phyloP scores from a whole-genome alignment of 345 rosid species.

The Sonneratia caseolaris region DNA sequence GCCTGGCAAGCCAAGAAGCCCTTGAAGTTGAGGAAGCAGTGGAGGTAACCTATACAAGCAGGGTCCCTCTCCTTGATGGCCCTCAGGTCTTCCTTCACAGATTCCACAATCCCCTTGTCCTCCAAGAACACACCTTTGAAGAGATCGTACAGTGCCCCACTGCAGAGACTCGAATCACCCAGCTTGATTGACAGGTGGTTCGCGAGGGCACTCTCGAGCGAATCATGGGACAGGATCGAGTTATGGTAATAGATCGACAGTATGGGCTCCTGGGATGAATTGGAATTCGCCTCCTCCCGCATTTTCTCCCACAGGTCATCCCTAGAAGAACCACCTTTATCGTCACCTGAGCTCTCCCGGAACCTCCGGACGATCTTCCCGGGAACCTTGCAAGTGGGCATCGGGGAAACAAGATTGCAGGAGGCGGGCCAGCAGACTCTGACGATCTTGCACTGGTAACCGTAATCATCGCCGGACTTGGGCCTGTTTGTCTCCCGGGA shows the following conservation, averaged over 20 bases:
- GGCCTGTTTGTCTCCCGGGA: constrained; percentile 37
- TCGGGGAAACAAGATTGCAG: background rate
- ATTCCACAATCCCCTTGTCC: constrained; percentile 28
- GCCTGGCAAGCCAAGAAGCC: constrained; percentile 77
- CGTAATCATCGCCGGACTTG: constrained; percentile 7
- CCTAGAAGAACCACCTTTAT: constrained; percentile 12
- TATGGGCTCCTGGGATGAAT: constrained; percentile 52
- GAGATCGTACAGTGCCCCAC: constrained; percentile 46
- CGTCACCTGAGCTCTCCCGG: background rate
- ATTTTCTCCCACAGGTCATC: constrained; percentile 49
- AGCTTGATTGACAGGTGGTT: constrained; percentile 58
- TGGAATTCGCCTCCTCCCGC: constrained; percentile 51
- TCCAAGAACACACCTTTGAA: constrained; percentile 46
- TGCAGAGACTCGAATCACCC: constrained; percentile 46
- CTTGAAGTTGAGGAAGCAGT: constrained; percentile 66
- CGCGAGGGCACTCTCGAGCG: constrained; percentile 59
- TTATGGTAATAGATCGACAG: constrained; percentile 48
- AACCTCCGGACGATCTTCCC: constrained; percentile 7
- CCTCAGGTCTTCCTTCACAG: constrained; percentile 44
- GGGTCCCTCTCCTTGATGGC: constrained; percentile 78
- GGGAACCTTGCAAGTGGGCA: constrained; percentile 17
- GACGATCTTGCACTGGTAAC: constrained; percentile 9
- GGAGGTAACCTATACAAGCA: constrained; percentile 67
- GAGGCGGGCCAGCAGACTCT: constrained; percentile 29
- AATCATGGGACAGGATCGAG: constrained; percentile 51